Conservation (phyloP, 345 rosid genomes). For the Pseudoturritis turrita region DNA sequence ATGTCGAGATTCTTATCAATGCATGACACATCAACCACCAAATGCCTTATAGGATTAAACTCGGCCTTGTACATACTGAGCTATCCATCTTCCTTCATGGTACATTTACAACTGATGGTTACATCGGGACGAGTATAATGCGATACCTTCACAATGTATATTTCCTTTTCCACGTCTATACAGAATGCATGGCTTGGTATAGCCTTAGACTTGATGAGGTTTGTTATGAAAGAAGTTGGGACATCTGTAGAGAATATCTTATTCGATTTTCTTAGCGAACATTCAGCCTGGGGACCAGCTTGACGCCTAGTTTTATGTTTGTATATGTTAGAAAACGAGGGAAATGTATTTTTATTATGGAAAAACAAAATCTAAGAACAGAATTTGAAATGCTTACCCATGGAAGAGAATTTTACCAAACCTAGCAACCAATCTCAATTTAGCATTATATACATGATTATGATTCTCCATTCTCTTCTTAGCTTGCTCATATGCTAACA, state of each 20-base stretch:
- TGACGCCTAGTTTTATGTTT: not conserved
- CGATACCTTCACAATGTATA: slow-evolving; percentile 48
- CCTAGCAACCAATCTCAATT: slow-evolving; percentile 50
- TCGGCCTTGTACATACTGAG: slow-evolving; percentile 53
- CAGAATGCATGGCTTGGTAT: slow-evolving; percentile 34
- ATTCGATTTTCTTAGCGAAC: slow-evolving; percentile 14
- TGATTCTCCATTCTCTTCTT: slow-evolving; percentile 25
- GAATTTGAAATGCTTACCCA: slow-evolving; percentile 31
- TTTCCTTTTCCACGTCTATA: slow-evolving; percentile 35
- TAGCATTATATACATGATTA: slow-evolving; percentile 20
- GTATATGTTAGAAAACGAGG: not conserved
- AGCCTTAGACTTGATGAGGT: slow-evolving; percentile 29
- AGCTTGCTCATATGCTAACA: slow-evolving; percentile 34
- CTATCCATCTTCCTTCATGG: slow-evolving; percentile 32
- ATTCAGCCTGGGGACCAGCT: slow-evolving; percentile 26
- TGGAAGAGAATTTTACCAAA: slow-evolving; percentile 47
- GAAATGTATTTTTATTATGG: not conserved
- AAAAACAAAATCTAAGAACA: not conserved
- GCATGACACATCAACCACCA: slow-evolving; percentile 54
- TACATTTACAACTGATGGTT: slow-evolving; percentile 56
- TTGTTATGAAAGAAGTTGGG: slow-evolving; percentile 37
- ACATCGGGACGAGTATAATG: slow-evolving; percentile 19
- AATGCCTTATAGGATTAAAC: slow-evolving; percentile 40
- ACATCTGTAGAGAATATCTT: slow-evolving; percentile 35
- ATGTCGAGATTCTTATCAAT: slow-evolving; percentile 51